These are phyloP conservation scores for Afroboletus lepidellus DNA, from an alignment of 1,284 basidiomycete species.

Conservation along the genomic window DNA sequence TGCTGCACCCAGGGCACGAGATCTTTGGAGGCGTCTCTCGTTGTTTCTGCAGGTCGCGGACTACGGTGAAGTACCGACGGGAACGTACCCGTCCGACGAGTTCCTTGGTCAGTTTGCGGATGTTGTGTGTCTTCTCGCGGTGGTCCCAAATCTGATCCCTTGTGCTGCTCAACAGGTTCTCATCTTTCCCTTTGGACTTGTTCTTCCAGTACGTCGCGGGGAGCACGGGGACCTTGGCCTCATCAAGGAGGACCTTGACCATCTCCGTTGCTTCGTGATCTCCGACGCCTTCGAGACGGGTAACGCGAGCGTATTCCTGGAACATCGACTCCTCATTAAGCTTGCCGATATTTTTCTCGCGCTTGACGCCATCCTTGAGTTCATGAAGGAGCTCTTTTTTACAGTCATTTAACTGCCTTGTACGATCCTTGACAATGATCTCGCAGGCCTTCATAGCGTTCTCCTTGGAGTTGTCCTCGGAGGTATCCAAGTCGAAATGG, in stretches of 20 bases:
- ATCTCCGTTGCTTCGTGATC: slow-evolving; percentile 72
- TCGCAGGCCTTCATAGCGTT: slow-evolving; percentile 90
- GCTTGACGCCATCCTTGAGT: slow-evolving; percentile 63
- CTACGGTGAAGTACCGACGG: slow-evolving; percentile 85
- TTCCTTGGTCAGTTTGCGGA: slow-evolving; percentile 82
- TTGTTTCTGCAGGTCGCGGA: slow-evolving; percentile 84
- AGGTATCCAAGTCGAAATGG: slow-evolving; percentile 86
- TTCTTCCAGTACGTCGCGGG: slow-evolving; percentile 38
- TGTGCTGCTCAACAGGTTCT: slow-evolving; percentile 50
- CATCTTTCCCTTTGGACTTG: slow-evolving; percentile 56
- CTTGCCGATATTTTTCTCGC: slow-evolving; percentile 66
- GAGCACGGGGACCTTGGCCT: slow-evolving; percentile 53
- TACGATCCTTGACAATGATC: slow-evolving; percentile 82
- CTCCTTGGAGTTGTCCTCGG: slow-evolving; percentile 43
- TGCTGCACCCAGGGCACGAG: slow-evolving; percentile 60
- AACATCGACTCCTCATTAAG: slow-evolving; percentile 74
- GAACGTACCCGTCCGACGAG: slow-evolving; percentile 86
- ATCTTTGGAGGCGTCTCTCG: slow-evolving; percentile 55
- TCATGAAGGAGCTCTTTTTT: slow-evolving; percentile 69
- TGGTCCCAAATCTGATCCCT: slow-evolving; percentile 77
- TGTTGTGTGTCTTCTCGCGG: slow-evolving; percentile 83
- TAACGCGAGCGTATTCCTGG: slow-evolving; percentile 69
- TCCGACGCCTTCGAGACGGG: slow-evolving; percentile 66
- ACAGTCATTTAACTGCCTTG: slow-evolving; percentile 77
- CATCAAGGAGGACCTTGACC: slow-evolving; percentile 57